Base-by-base conservation (phyloP, 2,329 filamentous ascomycete species). In the Paecilomyces sp. region DNA sequence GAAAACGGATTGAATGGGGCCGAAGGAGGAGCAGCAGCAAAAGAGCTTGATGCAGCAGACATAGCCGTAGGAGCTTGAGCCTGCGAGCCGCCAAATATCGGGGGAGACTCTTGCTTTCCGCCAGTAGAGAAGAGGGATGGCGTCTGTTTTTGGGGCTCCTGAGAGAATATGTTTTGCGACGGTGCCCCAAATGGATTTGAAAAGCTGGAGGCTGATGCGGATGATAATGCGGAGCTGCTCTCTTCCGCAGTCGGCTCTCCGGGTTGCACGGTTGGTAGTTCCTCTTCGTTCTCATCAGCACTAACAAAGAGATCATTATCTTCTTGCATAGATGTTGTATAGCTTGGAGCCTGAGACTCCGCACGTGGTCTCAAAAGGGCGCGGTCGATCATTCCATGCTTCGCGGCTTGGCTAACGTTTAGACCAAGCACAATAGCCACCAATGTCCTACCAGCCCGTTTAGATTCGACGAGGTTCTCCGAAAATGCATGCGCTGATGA, bases 351-450 rank as follows among this genome's bases (percentile, higher is more conserved):
- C 57, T 66, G 61, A 15, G 61, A 57, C 57, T 62, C 57, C 60
- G 64, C 63, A 57, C 71, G 67, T 54, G 66, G 61, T 31, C 65
- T 66, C 25, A 79, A 66, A 15, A 73, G 68, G 25, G 69, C 70
- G 8, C 73, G 72, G n/a, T 80, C 77, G 51, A 86, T 71, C 73
- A 84, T 76, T 8, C 80, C 80, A 53, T 77, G 70, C 15, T 69
- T 72, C 51, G 75, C 76, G 18, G 85, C 83, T 65, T 82, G 76
- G 53, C 74, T 73, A 54, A 86, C 78, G 53, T 73, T 80, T 68
- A 85, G 73, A 13, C 84, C 84, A 65, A 82, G 78, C 57, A 87
- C 81, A 30, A 88, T 72, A 8, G 84, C 81, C 24, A 80, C 79
- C n/a, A 85, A 70, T 1, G 76, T 80, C 64, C 85, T 79, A 24